Base-by-base conservation (phyloP, 2,329 filamentous ascomycete genomes). In the Fusarium domesticum region DNA sequence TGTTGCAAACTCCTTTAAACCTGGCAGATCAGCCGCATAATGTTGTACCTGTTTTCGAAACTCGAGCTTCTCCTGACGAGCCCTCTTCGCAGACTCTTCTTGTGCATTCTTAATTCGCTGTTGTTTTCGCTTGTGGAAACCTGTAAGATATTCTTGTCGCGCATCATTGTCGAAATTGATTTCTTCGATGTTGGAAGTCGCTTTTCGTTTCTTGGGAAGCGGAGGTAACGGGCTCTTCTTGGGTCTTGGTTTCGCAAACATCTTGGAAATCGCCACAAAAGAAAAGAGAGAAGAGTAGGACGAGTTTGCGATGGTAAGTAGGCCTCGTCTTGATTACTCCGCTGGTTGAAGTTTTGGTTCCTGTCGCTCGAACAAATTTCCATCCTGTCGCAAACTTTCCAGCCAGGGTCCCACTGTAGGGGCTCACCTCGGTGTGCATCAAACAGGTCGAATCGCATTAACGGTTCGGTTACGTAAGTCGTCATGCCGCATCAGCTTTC, bases 71-170 rank as follows among this genome's bases (percentile, higher is more conserved):
- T 96, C 91, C 60, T 90, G 80, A 38, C 84, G 82, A 37, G 84
- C 89, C 63, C 79, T 83, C 67, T 89, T 85, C 35, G 81, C 83
- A 4, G 89, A 88, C 57, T 86, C 76, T 56, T 93, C 89, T 62
- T 93, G 87, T 2, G 92, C 92, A 67, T 84, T 76, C 71, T 95
- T 95, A 55, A 84, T 83, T 30, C 93, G 80, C 65, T 89, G 86
- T 41, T 87, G 72, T 68, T 96, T 97, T 67, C 93, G 85, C 76
- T 97, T 98, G 74, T 92, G 91, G 70, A 98, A 98, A 3, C 93
- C 93, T 0, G 90, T 96, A 45, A 98, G 76, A 64, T 88, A 98
- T 62, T 97, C 90, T 53, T 86, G 74, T 53, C 93, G 84, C 35
- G 87, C 87, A 49, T 77, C 76, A 49, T 78, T 71, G 70, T 98